Evolutionary conservation across 768 basidiomycete species (phyloP), one percentile per base, ranked within the genome.

Genomic region (Pulveroboletus sp.): DNA sequence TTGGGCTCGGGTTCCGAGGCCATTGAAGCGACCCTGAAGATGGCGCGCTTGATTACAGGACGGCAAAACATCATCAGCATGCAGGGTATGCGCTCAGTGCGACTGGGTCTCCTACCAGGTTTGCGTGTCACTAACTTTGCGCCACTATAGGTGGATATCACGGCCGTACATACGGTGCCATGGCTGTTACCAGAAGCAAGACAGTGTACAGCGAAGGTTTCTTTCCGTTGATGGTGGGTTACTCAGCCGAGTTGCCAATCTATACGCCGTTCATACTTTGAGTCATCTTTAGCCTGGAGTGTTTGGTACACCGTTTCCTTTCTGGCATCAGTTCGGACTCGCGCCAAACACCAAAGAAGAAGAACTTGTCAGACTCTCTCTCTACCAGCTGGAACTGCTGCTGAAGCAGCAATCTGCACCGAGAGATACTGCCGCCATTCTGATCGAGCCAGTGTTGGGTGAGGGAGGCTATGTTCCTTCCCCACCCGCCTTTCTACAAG

Each of bases 1-100:
- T 91, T 89, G 88, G 97, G 91, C 73, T 94, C 93, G 2, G 95
- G 95, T 3, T 85, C 91, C 0, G 95, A 98, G 68, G 95, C 93
- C 1, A 78, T 93, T 39, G 94, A 96, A 69, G 90, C 83, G 0
- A 78, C 92, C 3, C 69, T 98, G 55, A 97, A 96, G 72, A 83
- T 97, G 73, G 87, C 89, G 3, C 80, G 94, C 31, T 63, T 67
- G 24, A 72, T 84, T 31, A 97, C 94, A 1, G 82, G 85, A 28
- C 76, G 80, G 55, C 91, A 92, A 65, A 93, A 95, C 64, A 79
- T 98, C 52, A 91, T 98, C 47, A 73, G 80, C 51, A 90, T 98
- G 86, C 93, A 95, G 70, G 94, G 90, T 73, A 40, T 17, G 59
- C 36, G 32, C 21, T 62, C 39, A 11, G 21, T 40, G n/a, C 15